Evolutionary conservation across 2,329 filamentous ascomycete genomes (phyloP).

Genomic region (Diplodia intermedia): DNA sequence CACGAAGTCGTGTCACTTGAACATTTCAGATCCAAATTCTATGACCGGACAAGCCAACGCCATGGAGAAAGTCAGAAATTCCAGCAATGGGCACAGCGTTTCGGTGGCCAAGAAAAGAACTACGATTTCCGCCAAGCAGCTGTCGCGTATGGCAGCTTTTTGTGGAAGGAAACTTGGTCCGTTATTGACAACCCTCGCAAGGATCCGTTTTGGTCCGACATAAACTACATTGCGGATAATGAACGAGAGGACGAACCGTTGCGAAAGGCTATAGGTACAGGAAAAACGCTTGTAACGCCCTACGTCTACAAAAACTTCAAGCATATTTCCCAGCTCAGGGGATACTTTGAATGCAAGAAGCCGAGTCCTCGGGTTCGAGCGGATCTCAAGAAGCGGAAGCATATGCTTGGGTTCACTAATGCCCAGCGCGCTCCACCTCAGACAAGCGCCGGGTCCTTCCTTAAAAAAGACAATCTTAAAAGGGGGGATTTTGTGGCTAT

Average conservation of each 20-base stretch:
- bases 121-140: slow-evolving; percentile 70
- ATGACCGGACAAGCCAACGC: slow-evolving; percentile 58
- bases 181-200: slow-evolving; percentile 49
- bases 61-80: slow-evolving; percentile 58
- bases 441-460: not conserved
- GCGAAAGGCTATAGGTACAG: slow-evolving; percentile 32
- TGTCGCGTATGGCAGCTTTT: slow-evolving; percentile 65
- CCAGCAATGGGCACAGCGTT: slow-evolving; percentile 61
- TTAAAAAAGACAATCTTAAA: not conserved
- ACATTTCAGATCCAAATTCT: slow-evolving; percentile 66
- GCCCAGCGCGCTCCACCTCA: not conserved
- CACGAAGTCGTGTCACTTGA: slow-evolving; percentile 55
- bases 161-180: slow-evolving; percentile 69
- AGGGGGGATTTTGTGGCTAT: slow-evolving; percentile 60
- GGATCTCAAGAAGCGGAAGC: not conserved
- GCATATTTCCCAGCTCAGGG: slow-evolving; percentile 57
- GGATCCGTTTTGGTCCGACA: slow-evolving; percentile 61
- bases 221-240: not conserved
- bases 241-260: slow-evolving; percentile 5
- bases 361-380: not conserved
- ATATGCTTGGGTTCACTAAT: not conserved
- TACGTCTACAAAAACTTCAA: slow-evolving; percentile 71
- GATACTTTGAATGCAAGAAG: not conserved
- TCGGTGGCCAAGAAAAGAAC: slow-evolving; percentile 41
- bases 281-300: slow-evolving; percentile 71